These are phyloP conservation scores for Marasmius tenuissimus DNA, from an alignment of 1,284 basidiomycete species.

Conservation along the genomic window DNA sequence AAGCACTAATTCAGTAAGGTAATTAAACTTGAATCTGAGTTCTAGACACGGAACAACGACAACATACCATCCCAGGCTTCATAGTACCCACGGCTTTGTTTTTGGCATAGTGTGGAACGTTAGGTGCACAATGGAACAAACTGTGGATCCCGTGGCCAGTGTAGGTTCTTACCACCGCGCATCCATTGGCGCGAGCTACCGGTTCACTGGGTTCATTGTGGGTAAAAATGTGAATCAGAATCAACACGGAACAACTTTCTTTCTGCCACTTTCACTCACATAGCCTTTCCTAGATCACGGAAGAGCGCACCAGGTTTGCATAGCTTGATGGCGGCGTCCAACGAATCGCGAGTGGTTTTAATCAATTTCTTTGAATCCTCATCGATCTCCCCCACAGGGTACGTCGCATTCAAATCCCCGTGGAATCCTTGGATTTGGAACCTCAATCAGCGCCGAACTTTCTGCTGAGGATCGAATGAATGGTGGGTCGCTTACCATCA, in stretches of 20 bases:
- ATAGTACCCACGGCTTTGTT: slow-evolving; percentile 83
- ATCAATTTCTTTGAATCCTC: slow-evolving; percentile 83
- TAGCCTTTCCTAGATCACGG: slow-evolving; percentile 79
- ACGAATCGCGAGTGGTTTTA: slow-evolving; percentile 73
- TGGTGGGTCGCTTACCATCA: slow-evolving; percentile 47
- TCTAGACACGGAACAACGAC: background rate
- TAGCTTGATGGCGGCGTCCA: slow-evolving; percentile 85
- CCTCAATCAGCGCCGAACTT: background rate
- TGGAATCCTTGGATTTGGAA: slow-evolving; percentile 66
- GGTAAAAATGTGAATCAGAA: background rate
- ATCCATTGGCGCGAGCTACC: slow-evolving; percentile 76
- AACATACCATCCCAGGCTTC: slow-evolving; percentile 79
- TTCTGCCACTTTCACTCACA: slow-evolving; percentile 52
- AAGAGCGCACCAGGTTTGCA: slow-evolving; percentile 91
- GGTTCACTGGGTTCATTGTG: slow-evolving; percentile 61
- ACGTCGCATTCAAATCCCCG: slow-evolving; percentile 88
- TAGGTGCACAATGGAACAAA: slow-evolving; percentile 76
- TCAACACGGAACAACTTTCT: background rate
- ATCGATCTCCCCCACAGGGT: slow-evolving; percentile 86
- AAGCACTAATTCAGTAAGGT: slow-evolving; percentile 30
- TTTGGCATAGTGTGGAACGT: slow-evolving; percentile 85
- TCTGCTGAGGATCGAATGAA: background rate
- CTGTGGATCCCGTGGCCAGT: slow-evolving; percentile 91
- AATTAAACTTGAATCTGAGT: slow-evolving; percentile 6
- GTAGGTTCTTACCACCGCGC: slow-evolving; percentile 84